Percentiles rank a stretch among this genome's conserved stretches.
Evolutionary conservation across 768 basidiomycete species (phyloP).

Genomic region (Boletus subcaerulescens): DNA sequence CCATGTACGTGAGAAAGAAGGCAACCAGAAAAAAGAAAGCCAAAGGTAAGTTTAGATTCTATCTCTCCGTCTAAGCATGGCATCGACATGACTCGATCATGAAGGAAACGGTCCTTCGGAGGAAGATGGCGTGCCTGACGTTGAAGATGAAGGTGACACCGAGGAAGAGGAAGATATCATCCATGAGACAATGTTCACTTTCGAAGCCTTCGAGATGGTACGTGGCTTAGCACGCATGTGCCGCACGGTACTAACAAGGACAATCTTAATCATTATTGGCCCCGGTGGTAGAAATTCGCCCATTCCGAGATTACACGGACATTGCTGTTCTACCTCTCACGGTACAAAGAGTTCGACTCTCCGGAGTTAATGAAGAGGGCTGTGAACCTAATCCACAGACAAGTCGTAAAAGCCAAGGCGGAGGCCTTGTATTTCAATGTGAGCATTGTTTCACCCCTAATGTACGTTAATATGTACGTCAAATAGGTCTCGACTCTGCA

Average conservation of each 20-base stretch:
- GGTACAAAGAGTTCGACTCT: slow-evolving; percentile 74
- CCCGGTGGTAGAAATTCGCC: slow-evolving; percentile 74
- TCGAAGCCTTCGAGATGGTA: slow-evolving; percentile 89
- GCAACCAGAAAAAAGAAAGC: slow-evolving; percentile 51
- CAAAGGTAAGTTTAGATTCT: slow-evolving; percentile 40
- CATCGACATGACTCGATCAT: slow-evolving; percentile 6
- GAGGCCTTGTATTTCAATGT: slow-evolving; percentile 97
- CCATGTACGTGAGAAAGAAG: slow-evolving; percentile 71
- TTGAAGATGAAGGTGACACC: slow-evolving; percentile 58
- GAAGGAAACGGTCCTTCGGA: slow-evolving; percentile 41
- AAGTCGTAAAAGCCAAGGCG: slow-evolving; percentile 86
- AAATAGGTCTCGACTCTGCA: slow-evolving; percentile 82
- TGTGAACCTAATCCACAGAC: slow-evolving; percentile 85
- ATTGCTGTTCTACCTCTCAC: slow-evolving; percentile 74
- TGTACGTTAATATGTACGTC: slow-evolving; percentile 19
- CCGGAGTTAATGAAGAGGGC: slow-evolving; percentile 88
- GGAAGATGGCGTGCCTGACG: slow-evolving; percentile 66
- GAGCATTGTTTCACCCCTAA: slow-evolving; percentile 19
- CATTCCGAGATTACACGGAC: slow-evolving; percentile 83
- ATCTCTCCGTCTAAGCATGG: slow-evolving; percentile 14
- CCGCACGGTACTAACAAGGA: slow-evolving; percentile 14
- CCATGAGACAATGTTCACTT: slow-evolving; percentile 86
- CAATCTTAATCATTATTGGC: slow-evolving; percentile 10
- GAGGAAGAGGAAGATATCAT: slow-evolving; percentile 62
- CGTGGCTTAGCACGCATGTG: slow-evolving; percentile 26